These are phyloP conservation scores for Pichia sporocuriosa DNA, from an alignment of 805 yeast species.

Conservation along the genomic window DNA sequence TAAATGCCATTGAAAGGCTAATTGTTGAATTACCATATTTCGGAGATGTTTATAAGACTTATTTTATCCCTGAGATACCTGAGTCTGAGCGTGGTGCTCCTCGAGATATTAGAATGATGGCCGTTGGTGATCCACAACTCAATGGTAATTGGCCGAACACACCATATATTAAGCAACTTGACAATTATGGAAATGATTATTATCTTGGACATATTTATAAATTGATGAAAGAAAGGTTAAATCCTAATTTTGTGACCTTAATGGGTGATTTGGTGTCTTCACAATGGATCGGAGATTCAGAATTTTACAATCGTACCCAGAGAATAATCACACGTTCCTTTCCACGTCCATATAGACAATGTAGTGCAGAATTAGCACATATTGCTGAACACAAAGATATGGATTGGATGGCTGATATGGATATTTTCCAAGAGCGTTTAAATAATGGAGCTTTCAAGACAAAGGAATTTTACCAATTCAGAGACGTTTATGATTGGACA, in stretches of 20 bases:
- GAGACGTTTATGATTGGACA: conserved; percentile 65
- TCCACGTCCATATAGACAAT: conserved; percentile 48
- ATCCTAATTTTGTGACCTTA: conserved; percentile 78
- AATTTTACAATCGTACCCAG: conserved; percentile 71
- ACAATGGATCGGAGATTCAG: conserved; percentile 90
- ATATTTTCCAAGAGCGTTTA: conserved; percentile 27
- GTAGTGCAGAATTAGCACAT: conserved; percentile 41
- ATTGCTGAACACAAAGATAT: conserved; percentile 43
- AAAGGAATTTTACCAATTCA: conserved; percentile 39
- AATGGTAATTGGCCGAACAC: conserved; percentile 78
- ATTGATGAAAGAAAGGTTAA: conserved; percentile 53
- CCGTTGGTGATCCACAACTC: conserved; percentile 96
- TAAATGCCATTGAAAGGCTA: conserved; percentile 10
- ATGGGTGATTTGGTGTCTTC: conserved; percentile 91
- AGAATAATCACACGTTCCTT: conserved; percentile 68
- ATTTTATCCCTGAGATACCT: conserved; percentile 24
- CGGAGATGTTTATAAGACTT: conserved; percentile 28
- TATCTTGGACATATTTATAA: conserved; percentile 79
- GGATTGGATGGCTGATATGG: conserved; percentile 46
- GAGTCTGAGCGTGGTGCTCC: conserved; percentile 8
- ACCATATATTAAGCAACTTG: conserved; percentile 65
- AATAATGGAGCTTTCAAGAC: conserved; percentile 27
- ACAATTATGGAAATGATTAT: conserved; percentile 83
- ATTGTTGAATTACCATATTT: conserved; percentile 27
- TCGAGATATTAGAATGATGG: conserved; percentile 50